Conservation (phyloP, 495 filamentous ascomycete species). For the Tuber aestivum region DNA sequence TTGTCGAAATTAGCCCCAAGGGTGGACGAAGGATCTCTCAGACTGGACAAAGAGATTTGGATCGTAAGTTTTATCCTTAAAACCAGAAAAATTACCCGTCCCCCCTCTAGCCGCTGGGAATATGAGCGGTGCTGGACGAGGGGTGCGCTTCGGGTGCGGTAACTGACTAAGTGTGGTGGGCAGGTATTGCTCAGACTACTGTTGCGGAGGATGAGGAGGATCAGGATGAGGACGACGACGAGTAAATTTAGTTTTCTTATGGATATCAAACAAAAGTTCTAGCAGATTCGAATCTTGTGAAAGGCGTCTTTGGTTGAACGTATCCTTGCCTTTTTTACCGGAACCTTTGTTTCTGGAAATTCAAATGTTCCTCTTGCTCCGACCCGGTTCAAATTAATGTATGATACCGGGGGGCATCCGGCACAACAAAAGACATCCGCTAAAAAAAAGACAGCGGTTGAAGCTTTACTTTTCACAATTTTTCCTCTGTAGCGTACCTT, state of each 20-base stretch:
- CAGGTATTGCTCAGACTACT: conserved; percentile 37
- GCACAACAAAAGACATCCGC: not conserved
- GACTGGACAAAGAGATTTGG: conserved; percentile 95
- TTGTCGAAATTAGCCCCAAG: conserved; percentile 97
- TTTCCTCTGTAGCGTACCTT: not conserved
- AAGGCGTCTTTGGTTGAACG: not conserved
- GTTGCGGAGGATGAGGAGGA: conserved; percentile 30
- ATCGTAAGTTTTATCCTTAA: conserved; percentile 53
- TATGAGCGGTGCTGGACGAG: conserved; percentile 44
- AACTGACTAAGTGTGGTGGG: conserved; percentile 26
- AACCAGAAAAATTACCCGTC: conserved; percentile 19
- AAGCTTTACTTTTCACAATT: not conserved
- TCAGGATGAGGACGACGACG: conserved; percentile 23
- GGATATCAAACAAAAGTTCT: not conserved
- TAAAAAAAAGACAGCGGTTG: not conserved
- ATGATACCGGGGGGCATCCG: not conserved
- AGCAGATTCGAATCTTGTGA: not conserved
- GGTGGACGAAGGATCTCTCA: conserved; percentile 96
- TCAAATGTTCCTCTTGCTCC: not conserved
- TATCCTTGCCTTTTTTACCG: not conserved
- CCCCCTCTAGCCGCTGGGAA: conserved; percentile 44
- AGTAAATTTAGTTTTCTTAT: not conserved
- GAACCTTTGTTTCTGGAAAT: not conserved
- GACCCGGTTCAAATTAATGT: not conserved
- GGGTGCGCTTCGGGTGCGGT: conserved; percentile 40